Conservation (phyloP, 768 basidiomycete species). For the Phaeotremella fagi region DNA sequence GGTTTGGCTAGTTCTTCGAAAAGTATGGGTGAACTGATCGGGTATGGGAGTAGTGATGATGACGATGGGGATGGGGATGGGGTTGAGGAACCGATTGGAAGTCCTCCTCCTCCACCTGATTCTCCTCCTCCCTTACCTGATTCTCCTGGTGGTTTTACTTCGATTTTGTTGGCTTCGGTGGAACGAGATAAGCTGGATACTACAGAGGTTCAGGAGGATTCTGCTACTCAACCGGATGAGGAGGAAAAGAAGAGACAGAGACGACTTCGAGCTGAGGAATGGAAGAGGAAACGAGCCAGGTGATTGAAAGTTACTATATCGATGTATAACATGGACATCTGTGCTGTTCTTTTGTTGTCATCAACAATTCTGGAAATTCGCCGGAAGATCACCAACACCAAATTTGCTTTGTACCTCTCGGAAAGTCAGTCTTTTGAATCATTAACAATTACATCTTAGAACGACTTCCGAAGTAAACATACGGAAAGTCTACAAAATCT, state of each 20-base stretch:
- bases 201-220: background rate
- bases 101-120: background rate
- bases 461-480: no score
- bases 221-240: background rate
- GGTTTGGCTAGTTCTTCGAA: conserved; percentile 31
- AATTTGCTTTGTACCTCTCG: no score
- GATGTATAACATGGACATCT: no score
- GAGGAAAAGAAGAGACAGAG: conserved; percentile 48
- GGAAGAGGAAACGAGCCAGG: conserved; percentile 6
- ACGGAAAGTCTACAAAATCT: no score
- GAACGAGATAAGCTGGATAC: conserved; percentile 24
- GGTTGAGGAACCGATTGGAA: background rate
- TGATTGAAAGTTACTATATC: background rate
- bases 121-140: background rate
- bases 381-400: no score
- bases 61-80: background rate
- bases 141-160: conserved; percentile 4
- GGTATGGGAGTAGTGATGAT: conserved; percentile 53
- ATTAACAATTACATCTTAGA: no score
- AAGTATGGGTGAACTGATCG: conserved; percentile 38
- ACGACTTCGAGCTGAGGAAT: conserved; percentile 5
- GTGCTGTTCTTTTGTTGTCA: no score
- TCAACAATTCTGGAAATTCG: no score
- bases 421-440: no score
- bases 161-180: background rate